These are phyloP conservation scores for Talaromyces wortmannii DNA, from an alignment of 495 filamentous ascomycete species.

Conservation along the genomic window DNA sequence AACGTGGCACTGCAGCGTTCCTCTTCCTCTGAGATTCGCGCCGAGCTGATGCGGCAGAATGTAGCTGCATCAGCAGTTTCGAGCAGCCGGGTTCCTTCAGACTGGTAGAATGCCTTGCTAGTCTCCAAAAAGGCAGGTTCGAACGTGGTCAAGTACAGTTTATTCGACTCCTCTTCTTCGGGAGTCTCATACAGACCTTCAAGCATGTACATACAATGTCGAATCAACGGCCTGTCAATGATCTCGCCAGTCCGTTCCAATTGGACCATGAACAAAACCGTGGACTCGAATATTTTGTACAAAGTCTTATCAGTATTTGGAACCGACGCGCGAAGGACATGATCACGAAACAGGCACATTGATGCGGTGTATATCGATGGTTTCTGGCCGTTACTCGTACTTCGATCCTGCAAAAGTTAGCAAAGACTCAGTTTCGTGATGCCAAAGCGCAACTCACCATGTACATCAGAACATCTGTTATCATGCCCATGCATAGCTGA, in stretches of 20 bases:
- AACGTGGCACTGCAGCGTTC: constrained; percentile 76
- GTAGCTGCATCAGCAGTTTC: constrained; percentile 71
- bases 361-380: constrained; percentile 75
- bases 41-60: constrained; percentile 73
- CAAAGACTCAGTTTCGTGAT: background rate
- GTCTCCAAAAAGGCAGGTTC: constrained; percentile 68
- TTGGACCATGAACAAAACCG: constrained; percentile 83
- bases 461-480: constrained; percentile 96
- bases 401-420: constrained; percentile 53
- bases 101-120: constrained; percentile 67
- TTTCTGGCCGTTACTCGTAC: constrained; percentile 60
- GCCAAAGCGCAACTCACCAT: constrained; percentile 50
- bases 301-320: constrained; percentile 41
- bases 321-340: constrained; percentile 57
- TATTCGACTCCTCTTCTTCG: constrained; percentile 59
- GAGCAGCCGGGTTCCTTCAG: constrained; percentile 67
- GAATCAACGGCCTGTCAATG: constrained; percentile 76
- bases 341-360: constrained; percentile 83
- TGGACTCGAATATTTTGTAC: constrained; percentile 66
- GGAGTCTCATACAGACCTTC: constrained; percentile 82
- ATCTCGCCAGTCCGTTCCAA: constrained; percentile 89
- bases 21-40: constrained; percentile 70
- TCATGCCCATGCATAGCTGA: constrained; percentile 91
- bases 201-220: constrained; percentile 82
- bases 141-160: constrained; percentile 79